These are phyloP conservation scores for Cutaneotrichosporon dermatis DNA, from an alignment of 1,284 basidiomycete species.

Conservation along the genomic window DNA sequence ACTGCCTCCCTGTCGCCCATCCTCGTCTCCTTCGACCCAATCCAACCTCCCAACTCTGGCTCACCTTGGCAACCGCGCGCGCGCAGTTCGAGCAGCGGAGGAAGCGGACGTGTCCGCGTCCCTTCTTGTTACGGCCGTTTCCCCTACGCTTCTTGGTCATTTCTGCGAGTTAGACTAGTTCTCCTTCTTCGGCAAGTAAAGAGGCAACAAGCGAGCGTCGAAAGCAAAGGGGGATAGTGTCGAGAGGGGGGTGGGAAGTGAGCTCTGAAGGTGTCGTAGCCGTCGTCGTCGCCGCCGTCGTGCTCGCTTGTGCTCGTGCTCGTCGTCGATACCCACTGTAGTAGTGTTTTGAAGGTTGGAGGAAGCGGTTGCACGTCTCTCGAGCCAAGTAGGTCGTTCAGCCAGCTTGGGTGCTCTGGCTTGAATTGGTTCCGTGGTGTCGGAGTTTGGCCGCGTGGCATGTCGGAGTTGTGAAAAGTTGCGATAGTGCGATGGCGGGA, in stretches of 20 bases:
- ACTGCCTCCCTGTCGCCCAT: too few species aligned
- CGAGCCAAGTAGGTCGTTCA: too few species aligned
- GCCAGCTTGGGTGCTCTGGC: too few species aligned
- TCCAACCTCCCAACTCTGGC: constrained; percentile 12
- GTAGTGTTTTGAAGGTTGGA: constrained; percentile 1
- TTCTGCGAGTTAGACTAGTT: neutral
- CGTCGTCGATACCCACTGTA: constrained; percentile 1
- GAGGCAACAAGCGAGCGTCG: neutral
- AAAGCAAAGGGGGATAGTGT: neutral
- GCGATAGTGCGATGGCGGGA: too few species aligned
- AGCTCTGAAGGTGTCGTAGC: too few species aligned
- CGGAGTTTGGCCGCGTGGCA: too few species aligned
- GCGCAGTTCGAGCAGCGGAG: constrained; percentile 97
- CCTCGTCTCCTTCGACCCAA: too few species aligned
- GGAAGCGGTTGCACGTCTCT: too few species aligned
- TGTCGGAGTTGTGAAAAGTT: too few species aligned
- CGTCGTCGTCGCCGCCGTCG: neutral
- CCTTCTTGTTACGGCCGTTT: constrained; percentile 96
- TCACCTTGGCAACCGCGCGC: constrained; percentile 68
- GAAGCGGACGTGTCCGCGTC: constrained; percentile 90
- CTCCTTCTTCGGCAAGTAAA: neutral
- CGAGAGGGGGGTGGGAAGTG: neutral
- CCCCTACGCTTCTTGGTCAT: constrained; percentile 99
- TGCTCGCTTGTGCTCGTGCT: neutral
- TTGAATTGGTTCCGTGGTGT: too few species aligned